phyloP scores from a whole-genome alignment of 2,329 filamentous ascomycete species.

The Thelonectria rubi region DNA sequence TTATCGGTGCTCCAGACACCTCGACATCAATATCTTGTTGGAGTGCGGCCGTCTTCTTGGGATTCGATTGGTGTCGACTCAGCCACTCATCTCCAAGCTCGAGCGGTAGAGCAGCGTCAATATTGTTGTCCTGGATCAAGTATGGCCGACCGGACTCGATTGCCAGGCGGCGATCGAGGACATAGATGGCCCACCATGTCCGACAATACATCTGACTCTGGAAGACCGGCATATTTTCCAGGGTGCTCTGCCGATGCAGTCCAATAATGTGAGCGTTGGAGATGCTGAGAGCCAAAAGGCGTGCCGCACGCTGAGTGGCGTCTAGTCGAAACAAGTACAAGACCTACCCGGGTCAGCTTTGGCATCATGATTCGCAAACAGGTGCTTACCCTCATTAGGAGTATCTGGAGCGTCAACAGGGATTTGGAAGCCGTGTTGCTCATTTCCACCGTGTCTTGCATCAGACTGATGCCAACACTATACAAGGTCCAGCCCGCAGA shows the following conservation, averaged over 20 bases:
- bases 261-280: constrained; percentile 31
- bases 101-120: constrained; percentile 25
- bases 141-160: constrained; percentile 31
- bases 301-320: constrained; percentile 29
- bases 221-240: constrained; percentile 27
- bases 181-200: constrained; percentile 29
- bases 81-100: constrained; percentile 33
- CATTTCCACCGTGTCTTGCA: constrained; percentile 27
- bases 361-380: no score
- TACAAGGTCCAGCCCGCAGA: constrained; percentile 33
- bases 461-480: constrained; percentile 24
- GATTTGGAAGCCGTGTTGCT: constrained; percentile 30
- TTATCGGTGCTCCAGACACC: constrained; percentile 14
- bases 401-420: constrained; percentile 27
- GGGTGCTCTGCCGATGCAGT: constrained; percentile 28
- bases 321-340: constrained; percentile 32
- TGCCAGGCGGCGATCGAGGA: constrained; percentile 30
- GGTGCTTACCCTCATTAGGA: constrained; percentile 25
- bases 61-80: constrained; percentile 2
- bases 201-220: constrained; percentile 30
- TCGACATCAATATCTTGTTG: constrained; percentile 19
- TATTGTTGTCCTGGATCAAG: constrained; percentile 31
- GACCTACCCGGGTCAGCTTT: constrained; percentile 5
- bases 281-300: constrained; percentile 23
- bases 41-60: constrained; percentile 5